These are phyloP conservation scores for Styphnolobium japonicum DNA, from an alignment of 306 rosid genomes.

Conservation along the genomic window DNA sequence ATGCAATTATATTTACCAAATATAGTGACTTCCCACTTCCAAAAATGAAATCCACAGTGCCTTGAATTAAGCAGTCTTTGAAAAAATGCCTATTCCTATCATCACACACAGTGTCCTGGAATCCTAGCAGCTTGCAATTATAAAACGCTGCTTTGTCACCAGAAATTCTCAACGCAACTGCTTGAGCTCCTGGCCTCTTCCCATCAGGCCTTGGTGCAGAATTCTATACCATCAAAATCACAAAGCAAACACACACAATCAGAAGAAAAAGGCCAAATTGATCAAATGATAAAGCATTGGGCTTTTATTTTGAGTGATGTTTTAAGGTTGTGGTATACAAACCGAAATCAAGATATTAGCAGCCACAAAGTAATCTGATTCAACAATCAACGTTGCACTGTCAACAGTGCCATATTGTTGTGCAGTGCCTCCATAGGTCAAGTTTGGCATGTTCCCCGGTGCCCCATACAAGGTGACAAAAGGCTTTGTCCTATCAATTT, in stretches of 20 bases:
- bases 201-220: not conserved
- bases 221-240: not conserved
- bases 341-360: conserved; percentile 44
- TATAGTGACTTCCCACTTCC: not conserved
- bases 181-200: not conserved
- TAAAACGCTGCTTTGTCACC: not conserved
- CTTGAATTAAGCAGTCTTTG: not conserved
- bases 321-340: conserved; percentile 14
- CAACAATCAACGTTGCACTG: conserved; percentile 43
- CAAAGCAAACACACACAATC: not conserved
- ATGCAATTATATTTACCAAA: not conserved
- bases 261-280: not conserved
- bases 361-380: conserved; percentile 39
- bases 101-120: not conserved
- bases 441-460: conserved; percentile 19
- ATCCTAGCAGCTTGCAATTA: not conserved
- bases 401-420: conserved; percentile 43
- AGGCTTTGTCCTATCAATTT: conserved; percentile 31
- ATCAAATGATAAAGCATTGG: not conserved
- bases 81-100: not conserved
- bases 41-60: not conserved
- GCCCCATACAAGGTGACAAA: conserved; percentile 40
- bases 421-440: conserved; percentile 34
- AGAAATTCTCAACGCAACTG: not conserved
- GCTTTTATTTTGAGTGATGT: not conserved